Base-by-base conservation (phyloP, 371 early-diverging fungal genomes). In the Haplosporangium sp. region DNA sequence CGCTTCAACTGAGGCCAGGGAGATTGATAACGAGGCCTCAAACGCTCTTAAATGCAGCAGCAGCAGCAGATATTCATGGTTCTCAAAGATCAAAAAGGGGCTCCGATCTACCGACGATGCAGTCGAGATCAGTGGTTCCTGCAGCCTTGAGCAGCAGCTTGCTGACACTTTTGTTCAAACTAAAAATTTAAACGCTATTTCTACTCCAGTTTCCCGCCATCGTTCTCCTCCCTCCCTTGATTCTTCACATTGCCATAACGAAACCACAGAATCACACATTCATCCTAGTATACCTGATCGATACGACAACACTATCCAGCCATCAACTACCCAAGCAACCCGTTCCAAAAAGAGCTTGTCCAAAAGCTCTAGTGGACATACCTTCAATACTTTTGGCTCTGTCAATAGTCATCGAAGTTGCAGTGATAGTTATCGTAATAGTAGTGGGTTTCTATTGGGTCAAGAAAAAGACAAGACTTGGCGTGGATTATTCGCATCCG, bases 401-500 rank as follows among this genome's bases (percentile, higher is more conserved):
- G 27, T 38, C 7, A 42, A 40, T 38, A 39, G 27, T 38, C 20
- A 37, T 17, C 37, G 20, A 17, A 52, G 68, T 40, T 15, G 6
- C 52, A 27, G 39, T 19, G 47, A 13, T 3, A 57, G 56, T 39
- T 47, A 53, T 39, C 62, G 57, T 20, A 58, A 34, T 4, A 55
- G 60, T 48, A 13, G 17, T 19, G 17, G 62, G 2, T 44, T 15
- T 17, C 15, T 61, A 19, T 52, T 65, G 47, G 56, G 59, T 10
- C 69, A 74, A 45, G 69, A 65, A 10, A 47, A 48, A 19, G 57
- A 59, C 9, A 11, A 48, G 1, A 69, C 74, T 34, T 74, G 74
- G 74, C 69, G 61, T 34, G 69, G 69, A 11, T 52, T 74, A n/a
- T 69, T 74, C 35, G 45, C 69, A 2, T 64, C 74, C 17, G 74